Evolutionary conservation across 116 monocot genomes (phyloP), one percentile per base, ranked within the genome.

Genomic region (Posidonia oceanica): DNA sequence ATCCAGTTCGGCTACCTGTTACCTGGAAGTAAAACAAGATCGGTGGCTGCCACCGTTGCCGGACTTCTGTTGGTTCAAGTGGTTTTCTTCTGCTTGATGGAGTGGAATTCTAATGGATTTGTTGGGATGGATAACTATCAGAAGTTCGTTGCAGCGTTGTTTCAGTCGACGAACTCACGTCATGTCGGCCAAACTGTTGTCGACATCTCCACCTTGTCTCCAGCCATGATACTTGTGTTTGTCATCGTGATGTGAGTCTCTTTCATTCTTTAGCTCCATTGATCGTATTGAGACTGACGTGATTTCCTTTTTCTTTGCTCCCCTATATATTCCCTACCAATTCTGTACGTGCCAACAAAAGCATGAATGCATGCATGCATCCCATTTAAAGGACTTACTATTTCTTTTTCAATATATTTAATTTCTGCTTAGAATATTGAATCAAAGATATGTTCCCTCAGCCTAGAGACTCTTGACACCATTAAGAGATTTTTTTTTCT

Each of bases 171-270:
- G 18, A 87, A 85, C 37, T 62, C 83, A 6, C 58, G 84, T 70
- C 90, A 91, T 53, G 67, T 87, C 20, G 90, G 90, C 5, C 84
- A 91, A 56, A 71, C 76, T 7, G 69, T 74, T 5, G 37, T 84
- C 8, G 87, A 91, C 36, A 15, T 80, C 68, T 84, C 87, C 36
- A 54, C 66, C 4, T 44, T 79, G 16, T 70, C 90, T 29, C 75
- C 84, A 0, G 82, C 87, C 6, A 55, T 82, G 15, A 6, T 87
- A 52, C 77, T 87, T 37, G 59, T 91, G 0, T 80, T 52, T 54
- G 58, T 84, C 10, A 61, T 79, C 17, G 80, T 81, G 84, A 91
- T 91, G 90, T 87, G 10, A 78, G 90, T 36, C 16, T 58, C 29
- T 1, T 17, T 58, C 20, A 17, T 58, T 58, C 58, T 58, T 29